A percentile compares a stretch with the other conserved stretches of the same genome.
Evolutionary conservation across 2,329 filamentous ascomycete genomes (phyloP).

Genomic region (Tolypocladium album): DNA sequence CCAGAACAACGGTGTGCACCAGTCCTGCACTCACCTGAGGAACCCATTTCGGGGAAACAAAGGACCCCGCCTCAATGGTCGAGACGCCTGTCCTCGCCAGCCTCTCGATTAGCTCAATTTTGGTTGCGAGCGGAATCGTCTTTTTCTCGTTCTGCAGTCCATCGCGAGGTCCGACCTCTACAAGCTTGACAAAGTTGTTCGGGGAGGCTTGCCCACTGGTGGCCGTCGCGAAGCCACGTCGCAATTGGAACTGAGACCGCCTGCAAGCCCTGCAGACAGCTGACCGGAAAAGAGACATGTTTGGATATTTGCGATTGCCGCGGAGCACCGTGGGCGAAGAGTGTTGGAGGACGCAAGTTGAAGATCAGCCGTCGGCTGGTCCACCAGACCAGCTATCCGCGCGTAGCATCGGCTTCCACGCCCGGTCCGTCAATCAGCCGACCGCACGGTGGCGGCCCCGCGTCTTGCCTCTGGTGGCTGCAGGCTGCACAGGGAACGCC

Average conservation of each 20-base stretch:
- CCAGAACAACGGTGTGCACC: neutral
- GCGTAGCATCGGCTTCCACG: slow-evolving; percentile 19
- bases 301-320: slow-evolving; percentile 2
- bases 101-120: slow-evolving; percentile 64
- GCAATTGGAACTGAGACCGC: slow-evolving; percentile 17
- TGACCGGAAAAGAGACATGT: slow-evolving; percentile 25
- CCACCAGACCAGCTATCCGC: slow-evolving; percentile 10
- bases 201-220: slow-evolving; percentile 14
- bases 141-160: slow-evolving; percentile 80
- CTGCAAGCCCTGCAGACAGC: slow-evolving; percentile 28
- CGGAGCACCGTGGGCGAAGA: slow-evolving; percentile 2
- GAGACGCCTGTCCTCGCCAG: slow-evolving; percentile 57
- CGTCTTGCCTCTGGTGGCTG: neutral
- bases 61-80: slow-evolving; percentile 72
- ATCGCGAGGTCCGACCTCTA: slow-evolving; percentile 78
- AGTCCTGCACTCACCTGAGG: slow-evolving; percentile 50
- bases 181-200: slow-evolving; percentile 47
- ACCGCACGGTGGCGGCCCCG: neutral
- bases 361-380: neutral
- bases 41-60: slow-evolving; percentile 76
- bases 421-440: slow-evolving; percentile 7
- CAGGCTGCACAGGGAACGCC: neutral
- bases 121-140: slow-evolving; percentile 58
- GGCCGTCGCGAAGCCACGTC: slow-evolving; percentile 30
- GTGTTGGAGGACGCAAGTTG: slow-evolving; percentile 1